Base-by-base conservation (phyloP, 2,329 filamentous ascomycete species). In the Alternaria hordeiaustralica region DNA sequence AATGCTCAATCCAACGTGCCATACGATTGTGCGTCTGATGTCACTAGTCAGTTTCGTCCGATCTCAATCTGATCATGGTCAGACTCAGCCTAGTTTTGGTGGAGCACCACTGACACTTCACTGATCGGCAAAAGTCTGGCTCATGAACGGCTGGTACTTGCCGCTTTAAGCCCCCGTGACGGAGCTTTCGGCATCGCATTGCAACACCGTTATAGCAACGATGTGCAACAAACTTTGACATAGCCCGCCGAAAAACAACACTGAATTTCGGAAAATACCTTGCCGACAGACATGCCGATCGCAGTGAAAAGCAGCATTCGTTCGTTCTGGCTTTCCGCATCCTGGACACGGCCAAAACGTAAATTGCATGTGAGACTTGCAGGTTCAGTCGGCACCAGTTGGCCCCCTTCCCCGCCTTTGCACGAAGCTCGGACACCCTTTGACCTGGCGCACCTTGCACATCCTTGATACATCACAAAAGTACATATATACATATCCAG, bases 121-220 rank as follows among this genome's bases (percentile, higher is more conserved):
- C 20, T 25, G 55, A 62, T 62, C 60, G 55, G 33, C 56, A 59
- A 20, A 47, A 57, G 64, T 58, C 66, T 62, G 55, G 61, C 50
- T 51, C 43, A 47, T 56, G 64, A 68, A 68, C 66, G 55, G 59
- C 64, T 67, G 64, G 66, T 63, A 67, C 50, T 63, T 67, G 66
- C 66, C 66, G 66, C 64, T 55, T 36, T 51, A 53, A 43, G 49
- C 47, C 46, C 36, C 18, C 36, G 26, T 28, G 13, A 53, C 49
- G 55, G 49, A 28, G 43, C 23, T 15, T 15, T 55, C 60, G 60
- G 60, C 60, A 62, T 44, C 30, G 49, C n/a, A 53, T 41, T n/a
- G 54, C 41, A 56, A 56, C 25, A 56, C 54, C 54, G 54, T 56
- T 56, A n/a, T 28, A 46, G 54, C 44, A 56, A 25, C 36, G 54